Conservation (phyloP, 257 asterid species). For the Forsythia suspensa region DNA sequence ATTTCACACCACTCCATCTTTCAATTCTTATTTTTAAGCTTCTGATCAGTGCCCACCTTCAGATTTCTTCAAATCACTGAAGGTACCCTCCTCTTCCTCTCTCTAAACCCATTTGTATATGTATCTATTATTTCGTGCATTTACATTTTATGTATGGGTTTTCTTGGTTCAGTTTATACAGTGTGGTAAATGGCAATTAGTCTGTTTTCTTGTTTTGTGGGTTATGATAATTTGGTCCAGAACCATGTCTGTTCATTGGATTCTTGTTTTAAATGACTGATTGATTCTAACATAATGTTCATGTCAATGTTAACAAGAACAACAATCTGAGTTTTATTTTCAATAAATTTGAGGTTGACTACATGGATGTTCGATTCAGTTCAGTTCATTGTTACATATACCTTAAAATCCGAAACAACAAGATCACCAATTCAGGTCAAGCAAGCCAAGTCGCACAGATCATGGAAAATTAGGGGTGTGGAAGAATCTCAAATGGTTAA, state of each 20-base stretch:
- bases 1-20: too few relatives aligned
- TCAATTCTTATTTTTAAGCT: conserved; percentile 24
- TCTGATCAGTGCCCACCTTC: conserved; percentile 13
- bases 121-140: background rate
- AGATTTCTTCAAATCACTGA: conserved; percentile 12
- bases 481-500: background rate
- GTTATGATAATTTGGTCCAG: background rate
- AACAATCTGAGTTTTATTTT: background rate
- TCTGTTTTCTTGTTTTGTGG: conserved; percentile 11
- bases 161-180: conserved; percentile 3
- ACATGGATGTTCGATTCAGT: background rate
- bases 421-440: background rate
- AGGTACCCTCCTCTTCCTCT: conserved; percentile 22
- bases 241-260: background rate
- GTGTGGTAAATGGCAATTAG: conserved; percentile 8
- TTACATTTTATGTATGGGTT: background rate
- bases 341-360: background rate
- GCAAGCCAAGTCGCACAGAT: background rate
- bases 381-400: background rate
- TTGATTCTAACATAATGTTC: background rate
- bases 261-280: background rate
- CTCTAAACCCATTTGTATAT: background rate
- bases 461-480: background rate
- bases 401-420: background rate
- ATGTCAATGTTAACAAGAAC: background rate